Conservation (phyloP, 805 yeast genomes). For the Hanseniaspora guilliermondii region DNA sequence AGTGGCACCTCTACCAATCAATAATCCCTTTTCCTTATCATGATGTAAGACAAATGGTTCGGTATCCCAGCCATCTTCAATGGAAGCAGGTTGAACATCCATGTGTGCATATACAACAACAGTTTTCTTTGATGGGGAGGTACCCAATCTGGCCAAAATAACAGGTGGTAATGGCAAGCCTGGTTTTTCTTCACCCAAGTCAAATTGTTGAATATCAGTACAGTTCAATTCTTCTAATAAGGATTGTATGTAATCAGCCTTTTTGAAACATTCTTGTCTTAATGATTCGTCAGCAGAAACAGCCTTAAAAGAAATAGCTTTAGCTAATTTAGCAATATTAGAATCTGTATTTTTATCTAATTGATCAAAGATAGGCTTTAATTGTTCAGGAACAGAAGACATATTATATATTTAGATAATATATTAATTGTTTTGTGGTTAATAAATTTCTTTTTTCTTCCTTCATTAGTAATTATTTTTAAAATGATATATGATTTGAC, state of each 20-base stretch:
- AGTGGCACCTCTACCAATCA: slow-evolving; percentile 88
- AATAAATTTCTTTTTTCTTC: neutral
- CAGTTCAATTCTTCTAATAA: slow-evolving; percentile 69
- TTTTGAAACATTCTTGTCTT: slow-evolving; percentile 79
- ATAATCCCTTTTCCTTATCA: slow-evolving; percentile 49
- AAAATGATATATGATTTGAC: too few relatives aligned
- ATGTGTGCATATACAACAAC: slow-evolving; percentile 91
- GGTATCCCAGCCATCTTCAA: slow-evolving; percentile 89
- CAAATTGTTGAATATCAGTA: slow-evolving; percentile 65
- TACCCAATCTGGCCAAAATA: slow-evolving; percentile 79
- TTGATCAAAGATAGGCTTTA: slow-evolving; percentile 32
- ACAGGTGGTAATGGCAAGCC: slow-evolving; percentile 79
- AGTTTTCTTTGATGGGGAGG: slow-evolving; percentile 58
- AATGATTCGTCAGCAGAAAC: slow-evolving; percentile 83
- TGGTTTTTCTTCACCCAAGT: slow-evolving; percentile 84
- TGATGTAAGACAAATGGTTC: slow-evolving; percentile 72
- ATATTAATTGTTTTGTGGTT: neutral
- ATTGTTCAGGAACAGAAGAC: slow-evolving; percentile 7
- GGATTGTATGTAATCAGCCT: slow-evolving; percentile 67
- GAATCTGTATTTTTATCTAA: slow-evolving; percentile 64
- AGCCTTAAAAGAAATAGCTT: slow-evolving; percentile 90
- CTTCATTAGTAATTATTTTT: neutral
- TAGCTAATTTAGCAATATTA: slow-evolving; percentile 56
- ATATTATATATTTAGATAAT: neutral
- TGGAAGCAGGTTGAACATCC: slow-evolving; percentile 92